phyloP scores from a whole-genome alignment of 2,329 filamentous ascomycete species.

The Colletotrichum lupini region DNA sequence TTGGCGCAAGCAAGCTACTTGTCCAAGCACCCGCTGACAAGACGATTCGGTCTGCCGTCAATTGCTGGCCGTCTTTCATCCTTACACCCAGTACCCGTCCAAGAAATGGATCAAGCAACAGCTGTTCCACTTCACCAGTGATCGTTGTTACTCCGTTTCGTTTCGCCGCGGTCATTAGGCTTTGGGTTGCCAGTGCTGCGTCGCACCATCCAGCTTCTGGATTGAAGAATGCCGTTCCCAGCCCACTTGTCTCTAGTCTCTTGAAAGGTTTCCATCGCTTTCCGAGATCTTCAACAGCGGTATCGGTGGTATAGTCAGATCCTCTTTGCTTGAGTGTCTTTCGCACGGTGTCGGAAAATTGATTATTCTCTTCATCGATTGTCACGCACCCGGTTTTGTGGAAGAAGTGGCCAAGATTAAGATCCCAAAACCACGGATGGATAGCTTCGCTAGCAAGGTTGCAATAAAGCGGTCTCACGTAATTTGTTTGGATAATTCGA shows the following conservation, averaged over 20 bases:
- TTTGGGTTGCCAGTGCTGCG: constrained; percentile 13
- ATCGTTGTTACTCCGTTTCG: constrained; percentile 9
- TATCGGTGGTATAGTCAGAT: constrained; percentile 16
- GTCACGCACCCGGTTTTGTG: constrained; percentile 21
- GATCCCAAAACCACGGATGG: constrained; percentile 24
- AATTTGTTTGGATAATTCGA: constrained; percentile 50
- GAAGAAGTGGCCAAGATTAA: constrained; percentile 19
- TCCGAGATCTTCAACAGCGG: not conserved
- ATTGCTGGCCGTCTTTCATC: not conserved
- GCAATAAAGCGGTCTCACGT: constrained; percentile 43
- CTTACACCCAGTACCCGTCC: not conserved
- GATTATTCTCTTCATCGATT: not conserved
- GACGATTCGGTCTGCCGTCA: constrained; percentile 60
- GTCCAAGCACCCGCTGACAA: constrained; percentile 65
- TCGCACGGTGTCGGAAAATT: not conserved
- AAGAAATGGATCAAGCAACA: not conserved
- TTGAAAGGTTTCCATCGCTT: not conserved
- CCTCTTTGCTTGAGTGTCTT: constrained; percentile 13
- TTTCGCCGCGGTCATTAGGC: constrained; percentile 15
- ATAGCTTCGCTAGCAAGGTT: constrained; percentile 47
- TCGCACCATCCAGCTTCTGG: constrained; percentile 27
- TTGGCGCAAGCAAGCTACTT: constrained; percentile 57
- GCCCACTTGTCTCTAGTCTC: not conserved
- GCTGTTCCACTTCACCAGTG: not conserved
- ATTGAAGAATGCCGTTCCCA: constrained; percentile 17